Evolutionary conservation across 345 rosid genomes (phyloP).

Genomic region (Lepidium didymum): DNA sequence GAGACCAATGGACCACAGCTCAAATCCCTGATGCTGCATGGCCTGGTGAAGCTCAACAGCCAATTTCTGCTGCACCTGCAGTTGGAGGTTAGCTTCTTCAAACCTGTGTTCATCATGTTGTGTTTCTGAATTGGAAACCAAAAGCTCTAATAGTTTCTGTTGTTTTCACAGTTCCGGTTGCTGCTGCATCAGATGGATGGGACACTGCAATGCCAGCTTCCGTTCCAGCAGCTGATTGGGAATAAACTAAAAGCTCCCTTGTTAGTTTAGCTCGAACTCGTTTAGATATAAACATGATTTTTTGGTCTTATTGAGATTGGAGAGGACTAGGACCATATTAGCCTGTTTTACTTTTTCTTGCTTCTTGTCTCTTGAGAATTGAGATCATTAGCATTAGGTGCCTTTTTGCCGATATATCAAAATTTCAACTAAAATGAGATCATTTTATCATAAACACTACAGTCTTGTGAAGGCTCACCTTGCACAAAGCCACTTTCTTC

Average conservation of each 20-base stretch:
- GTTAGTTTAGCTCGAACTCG: not conserved
- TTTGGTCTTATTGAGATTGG: not conserved
- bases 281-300: not conserved
- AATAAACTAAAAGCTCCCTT: slow-evolving; percentile 15
- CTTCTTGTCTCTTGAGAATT: not conserved
- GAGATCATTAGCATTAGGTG: not conserved
- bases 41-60: slow-evolving; percentile 39
- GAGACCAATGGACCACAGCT: slow-evolving; percentile 49
- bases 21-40: slow-evolving; percentile 41
- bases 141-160: not conserved
- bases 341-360: not conserved
- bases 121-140: not conserved
- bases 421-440: not conserved
- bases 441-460: slow-evolving; percentile 2
- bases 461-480: slow-evolving; percentile 54
- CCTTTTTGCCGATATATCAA: not conserved
- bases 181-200: slow-evolving; percentile 33
- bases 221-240: slow-evolving; percentile 34
- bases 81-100: slow-evolving; percentile 20
- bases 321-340: not conserved
- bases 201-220: slow-evolving; percentile 25
- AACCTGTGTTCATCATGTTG: not conserved
- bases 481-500: slow-evolving; percentile 54
- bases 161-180: slow-evolving; percentile 8
- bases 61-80: slow-evolving; percentile 43